Evolutionary conservation across 1,139 yeast species (phyloP), one percentile per base, ranked within the genome.

Genomic region (Debaryomyces subglobosus): DNA sequence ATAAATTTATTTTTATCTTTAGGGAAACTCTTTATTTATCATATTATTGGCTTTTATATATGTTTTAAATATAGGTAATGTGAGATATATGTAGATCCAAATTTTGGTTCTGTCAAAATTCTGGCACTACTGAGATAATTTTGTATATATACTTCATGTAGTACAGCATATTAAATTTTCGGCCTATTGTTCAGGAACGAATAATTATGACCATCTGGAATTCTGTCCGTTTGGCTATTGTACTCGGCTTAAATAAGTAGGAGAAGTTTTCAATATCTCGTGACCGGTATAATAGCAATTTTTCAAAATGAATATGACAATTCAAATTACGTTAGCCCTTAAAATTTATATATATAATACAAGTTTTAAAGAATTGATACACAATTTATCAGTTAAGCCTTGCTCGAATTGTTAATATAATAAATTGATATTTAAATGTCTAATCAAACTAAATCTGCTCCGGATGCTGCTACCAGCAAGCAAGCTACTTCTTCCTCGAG

Each of bases 51-150:
- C 25, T 33, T 41, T 42, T 33, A 42, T 42, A 42, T 34, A 23
- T 42, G 39, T 35, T 42, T 42, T 42, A 9, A 42, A 33, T 33
- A 34, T 16, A 42, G 45, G 43, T 40, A 30, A 40, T 40, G n/a
- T 33, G 32, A 37, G 39, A 27, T 30, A 25, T 9, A 12, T 12
- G 23, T 20, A 35, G 15, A 35, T 20, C 38, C 20, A n/a, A 12
- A 36, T 29, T 29, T 18, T n/a, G 23, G 25, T 32, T 4, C 3
- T 32, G 35, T 32, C 30, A 27, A 27, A 12, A 27, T 4, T 27
- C 30, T 25, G 29, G 10, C 5, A 27, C 30, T 27, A 27, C 30
- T 12, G 4, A 27, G 30, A 27, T 21, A 21, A 21, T 21, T 5
- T 2, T 21, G 24, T 12, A 27, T 27, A 27, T 30, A 32, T 16